Evolutionary conservation across 306 rosid genomes (phyloP).

Genomic region (Castanea crenata): DNA sequence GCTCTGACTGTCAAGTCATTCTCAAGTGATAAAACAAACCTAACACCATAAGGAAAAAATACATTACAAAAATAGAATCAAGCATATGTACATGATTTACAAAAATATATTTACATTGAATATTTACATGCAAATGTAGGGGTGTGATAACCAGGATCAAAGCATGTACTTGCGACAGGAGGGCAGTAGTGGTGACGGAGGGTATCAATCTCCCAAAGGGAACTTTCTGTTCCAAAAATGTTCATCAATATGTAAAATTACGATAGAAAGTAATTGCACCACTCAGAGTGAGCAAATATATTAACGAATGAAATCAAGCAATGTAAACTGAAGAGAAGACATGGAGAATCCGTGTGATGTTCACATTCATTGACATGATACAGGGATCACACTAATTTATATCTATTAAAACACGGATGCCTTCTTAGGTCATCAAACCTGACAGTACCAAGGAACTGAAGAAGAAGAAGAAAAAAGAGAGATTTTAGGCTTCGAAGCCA

Average conservation of each 20-base stretch:
- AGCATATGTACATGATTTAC: neutral
- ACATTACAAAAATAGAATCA: neutral
- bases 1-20: constrained; percentile 89
- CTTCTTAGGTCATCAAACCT: neutral
- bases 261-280: constrained; percentile 1
- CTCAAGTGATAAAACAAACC: constrained; percentile 82
- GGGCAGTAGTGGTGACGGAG: constrained; percentile 87
- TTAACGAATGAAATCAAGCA: neutral
- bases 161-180: constrained; percentile 70
- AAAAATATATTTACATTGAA: neutral
- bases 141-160: neutral
- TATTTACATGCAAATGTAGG: neutral
- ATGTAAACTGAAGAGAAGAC: neutral
- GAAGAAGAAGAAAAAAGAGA: neutral
- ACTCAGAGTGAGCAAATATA: neutral
- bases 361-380: neutral
- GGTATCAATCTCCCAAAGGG: constrained; percentile 94
- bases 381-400: neutral
- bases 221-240: constrained; percentile 66
- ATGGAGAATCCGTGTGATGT: neutral
- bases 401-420: neutral
- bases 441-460: neutral
- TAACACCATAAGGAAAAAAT: constrained; percentile 29
- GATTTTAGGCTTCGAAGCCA: neutral
- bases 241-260: constrained; percentile 25